phyloP scores from a whole-genome alignment of 2,329 filamentous ascomycete genomes.

The Fusarium sp. region DNA sequence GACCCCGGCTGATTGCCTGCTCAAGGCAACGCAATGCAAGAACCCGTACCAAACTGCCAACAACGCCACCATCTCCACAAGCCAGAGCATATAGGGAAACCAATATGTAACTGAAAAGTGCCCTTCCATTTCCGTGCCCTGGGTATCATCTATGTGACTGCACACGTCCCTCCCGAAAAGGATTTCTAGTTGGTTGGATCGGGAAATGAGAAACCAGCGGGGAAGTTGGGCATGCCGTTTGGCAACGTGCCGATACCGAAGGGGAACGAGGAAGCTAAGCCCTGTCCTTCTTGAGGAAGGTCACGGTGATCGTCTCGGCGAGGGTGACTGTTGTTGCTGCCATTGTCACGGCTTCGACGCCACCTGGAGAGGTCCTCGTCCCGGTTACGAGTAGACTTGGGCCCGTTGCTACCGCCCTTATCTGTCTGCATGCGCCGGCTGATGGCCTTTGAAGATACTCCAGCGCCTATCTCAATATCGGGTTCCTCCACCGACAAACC shows the following conservation, averaged over 20 bases:
- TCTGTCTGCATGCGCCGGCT: constrained; percentile 76
- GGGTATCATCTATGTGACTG: constrained; percentile 37
- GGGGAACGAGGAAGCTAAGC: constrained; percentile 48
- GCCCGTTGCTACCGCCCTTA: constrained; percentile 72
- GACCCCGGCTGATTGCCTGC: constrained; percentile 8
- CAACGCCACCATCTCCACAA: constrained; percentile 27
- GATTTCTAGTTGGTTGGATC: constrained; percentile 45
- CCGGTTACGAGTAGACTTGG: constrained; percentile 67
- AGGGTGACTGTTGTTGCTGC: constrained; percentile 38
- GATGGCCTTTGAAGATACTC: constrained; percentile 92
- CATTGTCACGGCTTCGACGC: constrained; percentile 50
- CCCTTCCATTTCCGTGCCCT: constrained; percentile 29
- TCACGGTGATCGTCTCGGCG: constrained; percentile 40
- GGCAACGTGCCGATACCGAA: constrained; percentile 55
- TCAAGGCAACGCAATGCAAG: constrained; percentile 21
- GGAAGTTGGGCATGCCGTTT: constrained; percentile 58
- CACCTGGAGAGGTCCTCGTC: constrained; percentile 51
- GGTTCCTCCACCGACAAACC: constrained; percentile 96
- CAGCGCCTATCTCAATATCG: constrained; percentile 97
- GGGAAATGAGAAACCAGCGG: constrained; percentile 54
- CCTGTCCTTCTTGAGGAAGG: constrained; percentile 40
- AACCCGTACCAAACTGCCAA: constrained; percentile 17
- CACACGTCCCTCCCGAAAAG: constrained; percentile 10
- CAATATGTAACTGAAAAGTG: constrained; percentile 27
- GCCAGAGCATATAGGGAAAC: constrained; percentile 19